phyloP scores from a whole-genome alignment of 2,329 filamentous ascomycete genomes.

The Lasiodiplodia sp. region DNA sequence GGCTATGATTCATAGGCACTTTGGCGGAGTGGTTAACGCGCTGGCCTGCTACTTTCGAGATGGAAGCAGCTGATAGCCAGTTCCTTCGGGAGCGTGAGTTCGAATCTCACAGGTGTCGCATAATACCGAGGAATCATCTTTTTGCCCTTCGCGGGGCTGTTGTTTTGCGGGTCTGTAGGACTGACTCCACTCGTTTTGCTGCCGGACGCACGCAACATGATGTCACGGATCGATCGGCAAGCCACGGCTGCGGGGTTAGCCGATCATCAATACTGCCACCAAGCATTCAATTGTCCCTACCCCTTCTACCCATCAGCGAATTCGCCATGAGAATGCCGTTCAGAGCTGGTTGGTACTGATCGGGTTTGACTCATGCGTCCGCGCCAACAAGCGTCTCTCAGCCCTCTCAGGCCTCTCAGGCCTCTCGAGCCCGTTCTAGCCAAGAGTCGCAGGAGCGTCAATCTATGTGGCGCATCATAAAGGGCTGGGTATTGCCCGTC shows the following conservation, averaged over 20 bases:
- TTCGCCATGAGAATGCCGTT: too few species aligned
- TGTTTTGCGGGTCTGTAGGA: background rate
- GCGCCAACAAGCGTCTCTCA: too few species aligned
- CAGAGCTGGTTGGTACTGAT: too few species aligned
- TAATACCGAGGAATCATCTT: slow-evolving; percentile 1
- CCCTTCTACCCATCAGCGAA: too few species aligned
- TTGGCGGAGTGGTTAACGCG: slow-evolving; percentile 30
- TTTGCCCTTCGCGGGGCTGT: background rate
- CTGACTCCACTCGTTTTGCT: background rate
- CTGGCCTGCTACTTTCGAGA: slow-evolving; percentile 25
- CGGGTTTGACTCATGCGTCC: too few species aligned
- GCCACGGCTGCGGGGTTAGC: background rate
- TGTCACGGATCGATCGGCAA: background rate
- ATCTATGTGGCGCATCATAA: too few species aligned
- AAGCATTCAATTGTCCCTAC: too few species aligned
- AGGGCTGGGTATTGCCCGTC: too few species aligned
- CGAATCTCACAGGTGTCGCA: slow-evolving; percentile 29
- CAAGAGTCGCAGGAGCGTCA: too few species aligned
- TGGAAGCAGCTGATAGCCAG: slow-evolving; percentile 21
- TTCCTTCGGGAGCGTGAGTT: slow-evolving; percentile 30
- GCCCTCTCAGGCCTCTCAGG: too few species aligned
- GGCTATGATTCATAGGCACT: slow-evolving; percentile 11
- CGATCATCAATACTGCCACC: too few species aligned
- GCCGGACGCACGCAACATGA: background rate
- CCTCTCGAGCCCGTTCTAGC: too few species aligned